phyloP scores from a whole-genome alignment of 805 yeast species.

The Lachancea thermotolerans region DNA sequence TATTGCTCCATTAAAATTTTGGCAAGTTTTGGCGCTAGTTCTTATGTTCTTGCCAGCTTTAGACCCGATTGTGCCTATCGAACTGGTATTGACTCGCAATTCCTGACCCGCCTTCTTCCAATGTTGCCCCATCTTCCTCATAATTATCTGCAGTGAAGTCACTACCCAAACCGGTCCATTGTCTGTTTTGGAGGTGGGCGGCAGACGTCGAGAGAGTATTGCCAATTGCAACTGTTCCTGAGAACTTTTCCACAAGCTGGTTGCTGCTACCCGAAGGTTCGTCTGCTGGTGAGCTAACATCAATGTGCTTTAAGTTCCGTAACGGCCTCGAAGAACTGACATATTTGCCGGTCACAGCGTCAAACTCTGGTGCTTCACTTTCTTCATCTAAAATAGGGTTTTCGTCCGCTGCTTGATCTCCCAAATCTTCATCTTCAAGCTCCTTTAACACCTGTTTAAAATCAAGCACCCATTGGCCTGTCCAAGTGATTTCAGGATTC shows the following conservation, averaged over 20 bases:
- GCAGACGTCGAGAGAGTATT: slow-evolving; percentile 90
- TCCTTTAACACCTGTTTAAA: slow-evolving; percentile 49
- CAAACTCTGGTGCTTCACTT: slow-evolving; percentile 73
- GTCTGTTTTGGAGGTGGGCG: slow-evolving; percentile 55
- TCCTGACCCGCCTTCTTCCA: slow-evolving; percentile 81
- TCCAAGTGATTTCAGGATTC: slow-evolving; percentile 72
- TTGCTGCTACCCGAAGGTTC: slow-evolving; percentile 13
- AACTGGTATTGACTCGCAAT: slow-evolving; percentile 79
- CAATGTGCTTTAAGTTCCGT: slow-evolving; percentile 57
- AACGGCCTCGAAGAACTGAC: slow-evolving; percentile 70
- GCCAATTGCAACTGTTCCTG: slow-evolving; percentile 56
- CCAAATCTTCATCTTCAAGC: slow-evolving; percentile 31
- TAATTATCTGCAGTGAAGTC: slow-evolving; percentile 48
- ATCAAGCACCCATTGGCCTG: slow-evolving; percentile 88
- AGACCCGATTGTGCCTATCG: slow-evolving; percentile 21
- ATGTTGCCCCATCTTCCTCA: slow-evolving; percentile 61
- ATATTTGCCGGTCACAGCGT: slow-evolving; percentile 79
- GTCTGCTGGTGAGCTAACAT: slow-evolving; percentile 41
- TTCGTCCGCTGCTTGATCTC: slow-evolving; percentile 6
- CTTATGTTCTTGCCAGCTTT: too few relatives aligned
- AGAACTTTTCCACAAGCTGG: slow-evolving; percentile 47
- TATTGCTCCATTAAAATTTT: too few relatives aligned
- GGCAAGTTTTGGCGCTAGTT: too few relatives aligned
- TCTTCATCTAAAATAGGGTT: slow-evolving; percentile 18
- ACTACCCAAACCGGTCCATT: slow-evolving; percentile 90